A percentile compares a stretch with the other conserved stretches of the same genome.
These are phyloP conservation scores for Coemansia reversa DNA, from an alignment of 192 early-diverging fungal genomes.

Conservation along the genomic window DNA sequence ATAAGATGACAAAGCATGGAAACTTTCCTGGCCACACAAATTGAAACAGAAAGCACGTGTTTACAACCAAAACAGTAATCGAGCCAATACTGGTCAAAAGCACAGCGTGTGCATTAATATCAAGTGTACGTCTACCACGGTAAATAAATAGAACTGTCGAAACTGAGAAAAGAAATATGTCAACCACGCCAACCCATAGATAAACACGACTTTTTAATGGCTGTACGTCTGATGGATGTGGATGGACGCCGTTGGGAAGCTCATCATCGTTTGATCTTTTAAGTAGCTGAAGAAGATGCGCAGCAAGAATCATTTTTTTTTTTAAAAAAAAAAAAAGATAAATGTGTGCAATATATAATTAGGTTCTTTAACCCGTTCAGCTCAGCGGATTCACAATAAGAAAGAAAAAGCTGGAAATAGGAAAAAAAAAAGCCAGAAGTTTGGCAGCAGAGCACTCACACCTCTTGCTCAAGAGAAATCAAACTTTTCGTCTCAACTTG, in stretches of 20 bases:
- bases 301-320: conserved; percentile 9
- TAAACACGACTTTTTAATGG: conserved; percentile 32
- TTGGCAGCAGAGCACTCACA: background rate
- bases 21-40: conserved; percentile 55
- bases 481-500: background rate
- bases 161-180: conserved; percentile 43
- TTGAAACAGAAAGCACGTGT: conserved; percentile 55
- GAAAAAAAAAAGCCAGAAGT: background rate
- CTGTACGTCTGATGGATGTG: conserved; percentile 19
- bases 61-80: conserved; percentile 46
- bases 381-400: background rate
- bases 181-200: conserved; percentile 50
- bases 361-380: background rate
- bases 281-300: conserved; percentile 2
- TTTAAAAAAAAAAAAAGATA: background rate
- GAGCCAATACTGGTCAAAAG: conserved; percentile 53
- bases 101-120: conserved; percentile 50
- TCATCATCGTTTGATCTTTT: conserved; percentile 8
- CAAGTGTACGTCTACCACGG: conserved; percentile 45
- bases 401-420: background rate
- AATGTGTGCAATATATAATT: background rate
- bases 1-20: conserved; percentile 54
- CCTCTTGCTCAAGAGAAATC: background rate
- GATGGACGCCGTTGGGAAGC: conserved; percentile 40
- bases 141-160: conserved; percentile 49